A percentile compares a stretch with the other conserved stretches of the same genome.
Evolutionary conservation across 23 red algal genomes (phyloP).

Genomic region (Gracilaria vermiculophylla): DNA sequence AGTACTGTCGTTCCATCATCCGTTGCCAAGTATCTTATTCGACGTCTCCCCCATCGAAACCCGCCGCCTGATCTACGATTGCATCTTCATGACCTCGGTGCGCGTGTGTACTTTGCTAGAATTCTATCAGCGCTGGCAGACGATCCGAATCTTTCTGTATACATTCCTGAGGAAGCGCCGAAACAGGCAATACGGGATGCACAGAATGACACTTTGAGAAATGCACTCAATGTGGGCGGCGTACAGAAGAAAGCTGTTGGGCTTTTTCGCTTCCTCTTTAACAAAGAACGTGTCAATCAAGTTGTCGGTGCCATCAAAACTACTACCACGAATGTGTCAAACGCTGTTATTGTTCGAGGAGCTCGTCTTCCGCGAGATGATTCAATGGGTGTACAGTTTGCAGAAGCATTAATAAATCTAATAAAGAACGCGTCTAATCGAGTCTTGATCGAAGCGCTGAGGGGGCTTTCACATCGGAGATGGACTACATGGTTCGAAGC

Average conservation of each 20-base stretch:
- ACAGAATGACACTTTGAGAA: conserved; percentile 10
- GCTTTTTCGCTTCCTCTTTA: conserved; percentile 74
- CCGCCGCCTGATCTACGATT: conserved; percentile 46
- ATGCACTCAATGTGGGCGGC: conserved; percentile 25
- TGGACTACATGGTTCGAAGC: conserved; percentile 82
- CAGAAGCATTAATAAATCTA: conserved; percentile 66
- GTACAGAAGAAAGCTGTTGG: conserved; percentile 47
- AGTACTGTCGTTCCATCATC: conserved; percentile 17
- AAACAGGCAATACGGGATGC: conserved; percentile 21
- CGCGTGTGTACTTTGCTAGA: conserved; percentile 76
- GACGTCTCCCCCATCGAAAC: conserved; percentile 71
- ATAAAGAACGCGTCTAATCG: conserved; percentile 77
- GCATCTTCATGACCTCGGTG: conserved; percentile 69
- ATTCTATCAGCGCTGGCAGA: conserved; percentile 50
- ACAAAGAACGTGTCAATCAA: conserved; percentile 52
- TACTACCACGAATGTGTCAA: conserved; percentile 2
- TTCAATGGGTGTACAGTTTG: conserved; percentile 74
- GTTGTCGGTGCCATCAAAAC: conserved; percentile 40
- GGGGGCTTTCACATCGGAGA: conserved; percentile 64
- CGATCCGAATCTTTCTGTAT: conserved; percentile 67
- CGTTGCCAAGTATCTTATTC: conserved; percentile 60
- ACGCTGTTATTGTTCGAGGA: background rate
- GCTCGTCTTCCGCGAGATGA: conserved; percentile 45
- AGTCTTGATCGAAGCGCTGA: conserved; percentile 72
- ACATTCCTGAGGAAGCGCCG: conserved; percentile 52